Evolutionary conservation across 1,284 basidiomycete genomes (phyloP), one percentile per base, ranked within the genome.

Genomic region (Cryptococcus sp.): DNA sequence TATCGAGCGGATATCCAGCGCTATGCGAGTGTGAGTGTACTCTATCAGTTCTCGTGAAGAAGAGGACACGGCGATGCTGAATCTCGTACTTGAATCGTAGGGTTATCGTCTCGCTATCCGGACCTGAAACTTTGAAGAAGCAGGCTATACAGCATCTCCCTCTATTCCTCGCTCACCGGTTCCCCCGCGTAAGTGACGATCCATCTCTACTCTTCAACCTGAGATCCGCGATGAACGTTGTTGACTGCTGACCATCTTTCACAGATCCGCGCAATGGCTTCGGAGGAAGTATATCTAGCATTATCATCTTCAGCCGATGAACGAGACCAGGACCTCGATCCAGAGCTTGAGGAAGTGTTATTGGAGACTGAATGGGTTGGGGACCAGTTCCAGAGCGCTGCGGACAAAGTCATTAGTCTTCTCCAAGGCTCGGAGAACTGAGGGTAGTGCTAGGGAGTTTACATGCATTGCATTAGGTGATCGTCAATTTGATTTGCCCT

Each of bases 281-380:
- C 90, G 2, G 93, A 95, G 73, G 84, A 88, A 61, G 73, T 94
- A 0, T 95, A 91, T 71, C 78, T 90, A 27, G 81, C 84, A 11
- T 77, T 91, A 20, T 88, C 90, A 69, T 85, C 84, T 35, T 35
- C 13, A 35, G 31, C 31, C 31, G 31, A 35, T 59, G 83, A 82
- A 52, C 87, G 88, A 60, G 88, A 90, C 68, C 88, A 89, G 59
- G 71, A 89, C 7, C 84, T 83, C 0, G 87, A 88, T 13, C 86
- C 87, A 16, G 87, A 86, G 54, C 82, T 86, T 1, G 91, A 93
- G 71, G 84, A 87, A n/a, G 71, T 89, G 6, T 77, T 95, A 39
- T 77, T 93, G 15, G 88, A 91, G 72, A 92, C 90, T 13, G 85
- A 86, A 71, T 96, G 93, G 92, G 65, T 66, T 1, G 69, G 62